Evolutionary conservation across 805 yeast species (phyloP).

Genomic region (Hyphopichia homilentoma): DNA sequence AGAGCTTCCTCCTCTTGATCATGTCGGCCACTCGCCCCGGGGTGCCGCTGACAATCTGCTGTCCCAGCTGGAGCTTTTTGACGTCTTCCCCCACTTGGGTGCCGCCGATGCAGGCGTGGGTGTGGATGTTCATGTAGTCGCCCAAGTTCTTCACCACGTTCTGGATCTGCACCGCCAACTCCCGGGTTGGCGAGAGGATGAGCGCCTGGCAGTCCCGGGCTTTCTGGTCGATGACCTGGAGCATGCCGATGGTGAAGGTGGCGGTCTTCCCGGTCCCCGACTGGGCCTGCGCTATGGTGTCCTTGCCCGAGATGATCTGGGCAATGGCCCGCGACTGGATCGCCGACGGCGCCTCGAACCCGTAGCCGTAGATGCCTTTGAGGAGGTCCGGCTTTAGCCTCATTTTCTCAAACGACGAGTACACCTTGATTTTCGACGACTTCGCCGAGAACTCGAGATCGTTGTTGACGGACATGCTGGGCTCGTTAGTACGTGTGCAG

Average conservation of each 20-base stretch:
- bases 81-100: constrained; percentile 79
- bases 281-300: constrained; percentile 97
- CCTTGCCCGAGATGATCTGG: constrained; percentile 92
- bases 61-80: constrained; percentile 70
- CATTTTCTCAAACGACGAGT: constrained; percentile 44
- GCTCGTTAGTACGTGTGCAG: too few species aligned
- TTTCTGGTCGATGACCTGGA: constrained; percentile 77
- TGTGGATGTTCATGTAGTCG: constrained; percentile 77
- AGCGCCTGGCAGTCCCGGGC: constrained; percentile 81
- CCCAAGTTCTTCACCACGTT: constrained; percentile 85
- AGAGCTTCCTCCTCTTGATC: constrained; percentile 76
- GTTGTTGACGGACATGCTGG: too few species aligned
- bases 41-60: constrained; percentile 92
- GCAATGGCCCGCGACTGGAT: constrained; percentile 96
- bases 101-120: constrained; percentile 95
- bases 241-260: constrained; percentile 90
- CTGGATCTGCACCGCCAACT: constrained; percentile 89
- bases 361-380: constrained; percentile 74
- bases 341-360: constrained; percentile 95
- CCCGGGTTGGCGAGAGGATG: constrained; percentile 93
- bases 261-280: constrained; percentile 99
- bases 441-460: constrained; percentile 16
- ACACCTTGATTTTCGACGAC: constrained; percentile 51
- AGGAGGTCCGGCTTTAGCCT: constrained; percentile 35
- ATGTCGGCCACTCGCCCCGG: constrained; percentile 95